Base-by-base conservation (phyloP, 2,329 filamentous ascomycete genomes). In the Pseudogymnoascus sp. region DNA sequence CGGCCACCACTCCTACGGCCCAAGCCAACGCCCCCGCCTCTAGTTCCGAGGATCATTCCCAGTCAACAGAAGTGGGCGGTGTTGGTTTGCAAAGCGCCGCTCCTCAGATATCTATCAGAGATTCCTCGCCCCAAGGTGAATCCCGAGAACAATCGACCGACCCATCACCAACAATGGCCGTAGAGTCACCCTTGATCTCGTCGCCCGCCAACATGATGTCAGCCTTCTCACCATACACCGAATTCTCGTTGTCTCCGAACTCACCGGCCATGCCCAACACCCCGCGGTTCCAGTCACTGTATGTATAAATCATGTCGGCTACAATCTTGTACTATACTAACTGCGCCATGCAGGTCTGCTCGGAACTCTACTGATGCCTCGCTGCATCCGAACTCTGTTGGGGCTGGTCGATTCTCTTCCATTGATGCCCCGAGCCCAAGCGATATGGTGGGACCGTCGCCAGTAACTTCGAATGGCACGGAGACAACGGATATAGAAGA, bases 401-500 rank as follows among this genome's bases (percentile, higher is more conserved):
- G 30, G 34, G 69, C 68, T 5, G 63, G 63, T 52, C 62, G 65
- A 41, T 64, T 66, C 21, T 71, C 66, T 39, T 66, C 69, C 38
- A 65, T 63, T 60, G 66, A 64, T 39, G 48, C 62, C 77, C 72
- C 82, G 70, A 80, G 83, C 73, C 79, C 86, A 63, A 85, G 80
- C 69, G 84, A 88, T 66, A 82, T 86, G 65, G 86, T 91, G 59
- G 89, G 90, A 38, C 89, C 89, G 8, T 92, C 89, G 15, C 89
- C 90, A 6, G 89, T 92, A 21, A 91, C 90, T 57, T 94, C 90
- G 37, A 92, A 89, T 70, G 88, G 89, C 61, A 94, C 90, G 21
- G 88, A 87, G 67, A 85, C 82, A 37, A 92, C 90, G 9, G 90
- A 94, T 70, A 91, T 94, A 59, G 90, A 94, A 63, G 89, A 92